Evolutionary conservation across 441 rosid genomes (phyloP), one percentile per base, ranked within the genome.

Genomic region (Gossypium schwendimanii): DNA sequence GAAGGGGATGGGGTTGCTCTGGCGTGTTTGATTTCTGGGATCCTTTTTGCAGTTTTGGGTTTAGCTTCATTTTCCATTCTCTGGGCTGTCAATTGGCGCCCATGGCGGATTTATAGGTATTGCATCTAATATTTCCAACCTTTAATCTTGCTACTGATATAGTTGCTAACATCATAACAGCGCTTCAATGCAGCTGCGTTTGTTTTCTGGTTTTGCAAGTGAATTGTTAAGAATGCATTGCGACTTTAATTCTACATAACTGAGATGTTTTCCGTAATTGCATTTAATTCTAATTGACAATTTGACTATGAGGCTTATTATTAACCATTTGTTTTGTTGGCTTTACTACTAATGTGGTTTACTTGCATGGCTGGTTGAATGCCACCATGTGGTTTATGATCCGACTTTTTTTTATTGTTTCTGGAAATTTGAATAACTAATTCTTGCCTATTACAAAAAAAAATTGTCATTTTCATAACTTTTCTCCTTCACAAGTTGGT

Each of bases 11-110:
- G 81, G 79, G 75, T 87, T 79, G 81, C 85, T 33, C 73, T 96
- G 81, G 89, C 97, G 72, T 93, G 98, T 79, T 80, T 85, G 58
- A 86, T 92, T 82, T 92, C 94, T 69, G 97, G 99, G 83, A 75
- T 92, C 86, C 94, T 96, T 80, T 93, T 91, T 71, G 72, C 86
- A 3, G 83, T 87, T 87, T 77, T 90, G 75, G 93, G 97, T 82
- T 87, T 74, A 63, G 88, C 92, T 74, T 96, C 99, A 3, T 91
- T 89, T 82, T 86, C 86, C 71, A 89, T 93, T 73, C 93, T 96
- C 14, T 93, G 93, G 99, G 88, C 89, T 3, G 98, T 93, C 77
- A 96, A 96, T 82, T 93, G 99, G 99, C 88, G 99, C 77, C 98
- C 99, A 7, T 96, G 98, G 99, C 83, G 98, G 86, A 91, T 93